Evolutionary conservation across 371 early-diverging fungal species (phyloP), one percentile per base, ranked within the genome.

Genomic region (Lichtheimia corymbifera): DNA sequence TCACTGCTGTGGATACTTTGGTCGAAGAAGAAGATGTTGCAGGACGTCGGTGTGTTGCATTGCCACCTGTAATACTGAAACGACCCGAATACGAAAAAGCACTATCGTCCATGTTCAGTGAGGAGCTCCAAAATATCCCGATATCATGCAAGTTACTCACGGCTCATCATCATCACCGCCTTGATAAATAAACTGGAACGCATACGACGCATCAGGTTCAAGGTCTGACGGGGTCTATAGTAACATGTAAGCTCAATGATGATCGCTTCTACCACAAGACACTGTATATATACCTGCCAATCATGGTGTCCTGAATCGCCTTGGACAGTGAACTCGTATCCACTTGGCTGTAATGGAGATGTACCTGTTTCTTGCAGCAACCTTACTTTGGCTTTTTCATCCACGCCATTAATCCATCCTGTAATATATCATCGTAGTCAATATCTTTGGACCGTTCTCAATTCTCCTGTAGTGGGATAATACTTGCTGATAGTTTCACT

Each of bases 391-490:
- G 59, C 59, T 4, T 45, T 11, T 27, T 54, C 44, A 55, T 64
- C 49, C 11, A 64, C 13, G 17, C 64, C 64, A 42, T 64, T 64
- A n/a, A 49, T 47, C 64, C 64, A 64, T 13, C 14, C 64, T 64
- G 59, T 18, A 51, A 27, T 20, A 60, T 27, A 47, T 24, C 3
- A 40, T 15, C 24, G 11, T 20, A 55, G 28, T 41, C 28, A n/a
- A 41, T 18, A 3, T 17, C 5, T 17, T 55, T 4, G 14, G 11
- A 35, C 9, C 35, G 4, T 7, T 28, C 28, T 28, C 2, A 28
- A 2, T 35, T 35, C 11, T 35, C 35, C 11, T 9, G 5, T 35
- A 4, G 35, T 35, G 28, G 35, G 25, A 25, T n/a, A 15, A 41
- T 27, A 50, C 58, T 58, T 58, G 45, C 58, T 27, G 30, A 58